Conservation (phyloP, 2,329 filamentous ascomycete species). For the Mycosphaerella arachidis region DNA sequence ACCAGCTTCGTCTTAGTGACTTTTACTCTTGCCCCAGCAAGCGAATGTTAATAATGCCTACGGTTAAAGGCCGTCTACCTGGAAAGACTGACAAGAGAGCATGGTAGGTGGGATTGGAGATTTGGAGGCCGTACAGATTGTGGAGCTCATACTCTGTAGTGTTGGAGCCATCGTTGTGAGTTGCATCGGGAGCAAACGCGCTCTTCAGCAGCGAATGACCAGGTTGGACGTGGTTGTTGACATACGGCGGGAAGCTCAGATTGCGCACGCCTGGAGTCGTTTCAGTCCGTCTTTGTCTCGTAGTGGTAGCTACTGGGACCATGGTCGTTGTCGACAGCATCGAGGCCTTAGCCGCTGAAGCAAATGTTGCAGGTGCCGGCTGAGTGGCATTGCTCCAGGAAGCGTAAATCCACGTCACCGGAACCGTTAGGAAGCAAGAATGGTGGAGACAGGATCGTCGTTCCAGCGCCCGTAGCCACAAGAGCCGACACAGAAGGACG, state of each 20-base stretch:
- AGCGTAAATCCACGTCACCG: conserved; percentile 7
- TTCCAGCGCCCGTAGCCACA: conserved; percentile 18
- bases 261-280: conserved; percentile 15
- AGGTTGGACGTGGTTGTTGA: conserved; percentile 19
- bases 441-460: conserved; percentile 14
- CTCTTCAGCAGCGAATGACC: conserved; percentile 22
- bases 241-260: conserved; percentile 22
- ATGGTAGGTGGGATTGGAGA: conserved; percentile 26
- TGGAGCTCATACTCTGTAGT: conserved; percentile 28
- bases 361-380: conserved; percentile 17
- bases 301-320: conserved; percentile 10
- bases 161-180: conserved; percentile 22
- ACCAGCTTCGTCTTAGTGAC: conserved; percentile 47
- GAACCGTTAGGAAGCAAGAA: conserved; percentile 12
- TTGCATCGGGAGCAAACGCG: conserved; percentile 23
- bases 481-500: conserved; percentile 20
- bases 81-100: conserved; percentile 23
- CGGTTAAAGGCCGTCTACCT: conserved; percentile 43
- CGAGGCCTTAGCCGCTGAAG: conserved; percentile 11
- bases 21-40: conserved; percentile 37
- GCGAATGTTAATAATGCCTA: conserved; percentile 51
- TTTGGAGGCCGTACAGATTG: conserved; percentile 26
- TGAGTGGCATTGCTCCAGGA: conserved; percentile 26
- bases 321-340: conserved; percentile 11
- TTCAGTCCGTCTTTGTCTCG: conserved; percentile 14